Percentiles rank a stretch among this genome's conserved stretches.
These are phyloP conservation scores for Chenopodium formosanum DNA, from an alignment of 148 eudicot species.

Conservation along the genomic window DNA sequence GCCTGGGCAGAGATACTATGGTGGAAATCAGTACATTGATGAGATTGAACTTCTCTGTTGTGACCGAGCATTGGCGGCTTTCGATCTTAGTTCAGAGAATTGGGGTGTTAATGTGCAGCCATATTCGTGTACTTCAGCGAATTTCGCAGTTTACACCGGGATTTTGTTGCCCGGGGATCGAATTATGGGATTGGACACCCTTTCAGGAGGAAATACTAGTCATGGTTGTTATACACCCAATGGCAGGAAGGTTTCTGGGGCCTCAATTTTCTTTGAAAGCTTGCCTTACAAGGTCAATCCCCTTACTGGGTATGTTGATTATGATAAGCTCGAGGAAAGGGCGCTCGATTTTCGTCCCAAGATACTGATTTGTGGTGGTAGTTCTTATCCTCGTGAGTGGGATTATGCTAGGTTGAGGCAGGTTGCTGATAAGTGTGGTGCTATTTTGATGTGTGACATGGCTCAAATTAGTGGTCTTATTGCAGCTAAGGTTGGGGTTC, in stretches of 20 bases:
- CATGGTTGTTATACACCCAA: conserved; percentile 84
- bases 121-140: conserved; percentile 84
- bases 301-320: conserved; percentile 68
- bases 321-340: conserved; percentile 84
- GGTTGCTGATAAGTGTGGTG: conserved; percentile 83
- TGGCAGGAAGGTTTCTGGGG: conserved; percentile 92
- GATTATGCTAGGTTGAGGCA: conserved; percentile 76
- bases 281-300: conserved; percentile 79
- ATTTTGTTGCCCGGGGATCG: conserved; percentile 74
- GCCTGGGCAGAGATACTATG: conserved; percentile 87
- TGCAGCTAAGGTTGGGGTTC: conserved; percentile 79
- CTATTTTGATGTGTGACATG: conserved; percentile 91
- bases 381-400: conserved; percentile 95
- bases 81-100: conserved; percentile 50
- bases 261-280: conserved; percentile 94
- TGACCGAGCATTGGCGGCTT: conserved; percentile 77
- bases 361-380: conserved; percentile 90
- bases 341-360: conserved; percentile 93
- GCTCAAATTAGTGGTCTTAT: conserved; percentile 96
- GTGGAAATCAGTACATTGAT: conserved; percentile 85
- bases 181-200: conserved; percentile 91
- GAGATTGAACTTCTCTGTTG: conserved; percentile 77
- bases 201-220: conserved; percentile 83
- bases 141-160: conserved; percentile 89
- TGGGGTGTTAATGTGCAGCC: conserved; percentile 99